A percentile compares a stretch with the other conserved stretches of the same genome.
phyloP scores from a whole-genome alignment of 306 rosid species.

The Lathyrus tuberosus region DNA sequence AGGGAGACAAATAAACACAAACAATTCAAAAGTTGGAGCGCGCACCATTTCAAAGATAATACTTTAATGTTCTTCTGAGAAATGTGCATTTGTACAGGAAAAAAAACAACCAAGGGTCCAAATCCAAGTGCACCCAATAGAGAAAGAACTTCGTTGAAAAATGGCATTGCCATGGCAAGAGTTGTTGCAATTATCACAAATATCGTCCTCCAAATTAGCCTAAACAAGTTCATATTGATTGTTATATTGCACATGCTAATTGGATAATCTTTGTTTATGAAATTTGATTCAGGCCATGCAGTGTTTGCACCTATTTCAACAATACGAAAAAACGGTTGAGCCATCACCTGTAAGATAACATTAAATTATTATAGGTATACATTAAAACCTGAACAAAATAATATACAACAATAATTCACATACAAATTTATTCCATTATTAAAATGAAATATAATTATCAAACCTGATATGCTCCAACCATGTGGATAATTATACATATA shows the following conservation, averaged over 20 bases:
- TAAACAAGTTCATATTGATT: constrained; percentile 49
- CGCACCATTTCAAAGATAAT: constrained; percentile 49
- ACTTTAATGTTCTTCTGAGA: constrained; percentile 47
- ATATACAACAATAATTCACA: not conserved
- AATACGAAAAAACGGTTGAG: constrained; percentile 53
- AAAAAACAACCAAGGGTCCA: constrained; percentile 62
- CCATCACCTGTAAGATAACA: constrained; percentile 49
- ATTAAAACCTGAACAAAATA: not conserved
- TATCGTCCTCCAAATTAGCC: constrained; percentile 64
- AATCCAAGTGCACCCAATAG: constrained; percentile 67
- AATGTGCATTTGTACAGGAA: constrained; percentile 74
- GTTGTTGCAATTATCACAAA: constrained; percentile 50
- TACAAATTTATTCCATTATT: too few relatives aligned
- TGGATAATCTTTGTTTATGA: constrained; percentile 48
- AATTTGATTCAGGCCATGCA: constrained; percentile 56
- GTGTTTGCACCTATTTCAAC: constrained; percentile 57
- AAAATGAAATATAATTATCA: not conserved
- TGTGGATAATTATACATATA: constrained; percentile 26
- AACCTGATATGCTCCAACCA: constrained; percentile 71
- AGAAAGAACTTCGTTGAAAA: constrained; percentile 63
- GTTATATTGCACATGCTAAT: constrained; percentile 22
- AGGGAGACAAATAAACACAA: constrained; percentile 39
- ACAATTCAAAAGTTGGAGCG: constrained; percentile 46
- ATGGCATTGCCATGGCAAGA: constrained; percentile 59
- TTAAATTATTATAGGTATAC: not conserved